Conservation (phyloP, 2,329 filamentous ascomycete species). For the Colletotrichum tabaci region DNA sequence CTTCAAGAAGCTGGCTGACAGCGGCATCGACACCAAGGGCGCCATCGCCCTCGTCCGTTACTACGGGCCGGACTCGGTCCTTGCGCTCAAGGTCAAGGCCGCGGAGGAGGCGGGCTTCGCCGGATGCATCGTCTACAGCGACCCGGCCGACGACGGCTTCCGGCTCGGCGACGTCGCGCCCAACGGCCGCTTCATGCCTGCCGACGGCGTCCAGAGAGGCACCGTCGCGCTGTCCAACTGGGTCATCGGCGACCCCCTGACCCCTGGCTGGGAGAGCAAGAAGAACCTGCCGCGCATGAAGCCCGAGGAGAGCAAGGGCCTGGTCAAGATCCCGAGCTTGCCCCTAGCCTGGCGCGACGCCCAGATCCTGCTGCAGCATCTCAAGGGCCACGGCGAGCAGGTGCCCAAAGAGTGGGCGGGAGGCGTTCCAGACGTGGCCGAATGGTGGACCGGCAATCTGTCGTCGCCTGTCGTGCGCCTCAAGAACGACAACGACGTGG, state of each 20-base stretch:
- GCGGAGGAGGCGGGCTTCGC: slow-evolving; percentile 89
- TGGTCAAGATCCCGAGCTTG: slow-evolving; percentile 89
- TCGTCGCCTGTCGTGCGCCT: slow-evolving; percentile 85
- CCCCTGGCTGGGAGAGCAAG: slow-evolving; percentile 86
- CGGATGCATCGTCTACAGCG: slow-evolving; percentile 93
- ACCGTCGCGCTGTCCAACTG: slow-evolving; percentile 85
- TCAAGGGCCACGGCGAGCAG: slow-evolving; percentile 81
- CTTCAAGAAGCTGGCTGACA: slow-evolving; percentile 80
- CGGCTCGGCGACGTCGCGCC: slow-evolving; percentile 80
- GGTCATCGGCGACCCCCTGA: slow-evolving; percentile 92
- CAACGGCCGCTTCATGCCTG: slow-evolving; percentile 83
- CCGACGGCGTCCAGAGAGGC: slow-evolving; percentile 86
- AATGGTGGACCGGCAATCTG: slow-evolving; percentile 83
- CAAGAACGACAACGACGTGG: slow-evolving; percentile 89
- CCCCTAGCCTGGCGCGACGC: slow-evolving; percentile 94
- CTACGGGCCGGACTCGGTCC: slow-evolving; percentile 80
- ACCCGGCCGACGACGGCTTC: slow-evolving; percentile 89
- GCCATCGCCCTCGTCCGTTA: slow-evolving; percentile 89
- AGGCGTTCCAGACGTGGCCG: slow-evolving; percentile 79
- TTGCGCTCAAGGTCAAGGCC: slow-evolving; percentile 88
- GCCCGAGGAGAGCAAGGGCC: slow-evolving; percentile 77
- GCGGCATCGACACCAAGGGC: slow-evolving; percentile 81
- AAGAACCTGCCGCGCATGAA: slow-evolving; percentile 76
- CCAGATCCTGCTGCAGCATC: slow-evolving; percentile 80
- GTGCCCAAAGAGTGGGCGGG: slow-evolving; percentile 82